Evolutionary conservation across 805 yeast species (phyloP).

Genomic region (Candida insectorum): DNA sequence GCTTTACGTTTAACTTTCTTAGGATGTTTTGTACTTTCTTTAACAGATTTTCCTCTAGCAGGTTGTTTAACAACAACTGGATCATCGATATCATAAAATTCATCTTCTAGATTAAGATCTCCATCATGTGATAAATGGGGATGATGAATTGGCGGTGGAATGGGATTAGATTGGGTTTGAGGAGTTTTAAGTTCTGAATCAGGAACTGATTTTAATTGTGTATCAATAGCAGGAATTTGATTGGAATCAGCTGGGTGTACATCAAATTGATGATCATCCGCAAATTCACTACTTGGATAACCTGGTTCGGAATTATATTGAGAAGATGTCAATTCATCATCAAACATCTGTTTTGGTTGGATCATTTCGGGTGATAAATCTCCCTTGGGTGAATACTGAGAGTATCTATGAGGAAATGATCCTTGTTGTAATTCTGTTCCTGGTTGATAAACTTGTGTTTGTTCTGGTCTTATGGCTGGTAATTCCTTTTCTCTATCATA

Average conservation of each 20-base stretch:
- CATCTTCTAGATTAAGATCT: constrained; percentile 18
- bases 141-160: neutral
- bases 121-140: neutral
- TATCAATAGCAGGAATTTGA: too few species aligned
- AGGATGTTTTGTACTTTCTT: constrained; percentile 23
- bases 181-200: neutral
- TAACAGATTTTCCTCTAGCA: constrained; percentile 31
- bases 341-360: constrained; percentile 10
- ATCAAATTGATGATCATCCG: too few species aligned
- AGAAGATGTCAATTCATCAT: constrained; percentile 12
- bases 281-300: too few species aligned
- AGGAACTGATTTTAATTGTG: constrained; percentile 1
- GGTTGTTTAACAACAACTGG: constrained; percentile 31
- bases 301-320: constrained; percentile 5
- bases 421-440: too few species aligned
- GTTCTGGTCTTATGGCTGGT: too few species aligned
- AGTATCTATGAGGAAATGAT: neutral
- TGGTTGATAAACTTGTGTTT: too few species aligned
- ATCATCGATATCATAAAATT: constrained; percentile 36
- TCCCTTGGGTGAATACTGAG: constrained; percentile 5
- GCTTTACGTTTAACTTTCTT: constrained; percentile 17
- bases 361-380: constrained; percentile 1
- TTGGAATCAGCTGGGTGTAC: too few species aligned
- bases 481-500: too few species aligned
- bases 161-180: neutral